Evolutionary conservation across 805 yeast genomes (phyloP), one percentile per base, ranked within the genome.

Genomic region (Suhomyces emberorum): DNA sequence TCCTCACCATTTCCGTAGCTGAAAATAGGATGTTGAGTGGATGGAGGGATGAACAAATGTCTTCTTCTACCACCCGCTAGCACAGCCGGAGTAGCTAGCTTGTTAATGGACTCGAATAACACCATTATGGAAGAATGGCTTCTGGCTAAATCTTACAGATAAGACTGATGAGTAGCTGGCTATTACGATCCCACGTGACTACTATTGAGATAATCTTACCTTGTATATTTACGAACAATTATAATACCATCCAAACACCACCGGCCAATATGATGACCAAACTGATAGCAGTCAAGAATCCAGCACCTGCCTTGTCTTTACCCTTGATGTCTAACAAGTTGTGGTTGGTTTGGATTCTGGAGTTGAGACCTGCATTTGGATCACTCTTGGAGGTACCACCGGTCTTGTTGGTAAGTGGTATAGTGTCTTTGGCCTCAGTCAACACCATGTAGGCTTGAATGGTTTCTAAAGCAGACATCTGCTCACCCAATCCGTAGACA

Each of bases 301-400:
- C 95, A 1, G 97, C 96, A 33, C 98, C 98, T 2, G 88, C 96
- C 49, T 72, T 76, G 39, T 55, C 61, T 41, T 76, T 78, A 0
- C 66, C 57, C 1, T 77, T 65, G 28, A 88, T 77, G 1, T 57
- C 62, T 32, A 81, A 57, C 30, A 52, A 55, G 47, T 76, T 71
- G 28, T 41, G 37, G 40, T 72, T 71, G 21, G 64, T 57, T 4
- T 64, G 45, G 12, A 70, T 61, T 22, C 47, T 59, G 2, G 74
- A 47, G 42, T 61, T 54, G 6, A 76, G 67, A 41, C 95, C 96
- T 3, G 71, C 71, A 11, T 59, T 57, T 3, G 57, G 55, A 38
- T 65, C 52, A 22, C 63, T 61, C 15, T 52, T 33, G 30, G 67
- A 60, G 12, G 56, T 35, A 14, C 67, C 72, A 15, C 72, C 74